Conservation (phyloP, 1,139 yeast genomes). For the Lodderomyces jiufengensis region DNA sequence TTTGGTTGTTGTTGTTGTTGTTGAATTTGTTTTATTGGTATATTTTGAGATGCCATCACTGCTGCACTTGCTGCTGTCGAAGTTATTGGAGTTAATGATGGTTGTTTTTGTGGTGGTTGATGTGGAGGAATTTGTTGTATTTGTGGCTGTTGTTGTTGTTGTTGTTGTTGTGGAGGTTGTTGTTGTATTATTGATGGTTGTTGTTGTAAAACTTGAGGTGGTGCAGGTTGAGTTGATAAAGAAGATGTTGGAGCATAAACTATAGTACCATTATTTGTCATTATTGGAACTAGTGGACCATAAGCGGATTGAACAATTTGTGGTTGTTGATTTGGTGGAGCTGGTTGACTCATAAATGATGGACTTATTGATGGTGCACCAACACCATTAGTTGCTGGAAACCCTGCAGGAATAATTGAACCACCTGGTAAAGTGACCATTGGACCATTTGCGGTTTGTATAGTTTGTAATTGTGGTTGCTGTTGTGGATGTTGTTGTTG, state of each 20-base stretch:
- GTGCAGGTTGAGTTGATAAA: slow-evolving; percentile 6
- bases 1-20: slow-evolving; percentile 2
- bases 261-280: slow-evolving; percentile 21
- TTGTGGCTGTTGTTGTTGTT: slow-evolving; percentile 3
- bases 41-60: slow-evolving; percentile 13
- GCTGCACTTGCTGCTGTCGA: slow-evolving; percentile 15
- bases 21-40: slow-evolving; percentile 9
- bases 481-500: neutral
- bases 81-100: slow-evolving; percentile 13
- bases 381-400: too few species aligned
- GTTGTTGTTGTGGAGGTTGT: slow-evolving; percentile 5
- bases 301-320: slow-evolving; percentile 28
- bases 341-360: slow-evolving; percentile 1
- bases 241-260: slow-evolving; percentile 15
- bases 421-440: neutral
- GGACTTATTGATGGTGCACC: too few species aligned
- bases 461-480: slow-evolving; percentile 3
- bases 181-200: slow-evolving; percentile 5
- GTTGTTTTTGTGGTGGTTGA: slow-evolving; percentile 6
- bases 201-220: slow-evolving; percentile 3
- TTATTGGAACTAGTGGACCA: slow-evolving; percentile 35
- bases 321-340: slow-evolving; percentile 5
- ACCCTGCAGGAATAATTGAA: neutral
- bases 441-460: neutral
- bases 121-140: slow-evolving; percentile 1